Evolutionary conservation across 371 early-diverging fungal species (phyloP).

Genomic region (Mortierella polycephala): DNA sequence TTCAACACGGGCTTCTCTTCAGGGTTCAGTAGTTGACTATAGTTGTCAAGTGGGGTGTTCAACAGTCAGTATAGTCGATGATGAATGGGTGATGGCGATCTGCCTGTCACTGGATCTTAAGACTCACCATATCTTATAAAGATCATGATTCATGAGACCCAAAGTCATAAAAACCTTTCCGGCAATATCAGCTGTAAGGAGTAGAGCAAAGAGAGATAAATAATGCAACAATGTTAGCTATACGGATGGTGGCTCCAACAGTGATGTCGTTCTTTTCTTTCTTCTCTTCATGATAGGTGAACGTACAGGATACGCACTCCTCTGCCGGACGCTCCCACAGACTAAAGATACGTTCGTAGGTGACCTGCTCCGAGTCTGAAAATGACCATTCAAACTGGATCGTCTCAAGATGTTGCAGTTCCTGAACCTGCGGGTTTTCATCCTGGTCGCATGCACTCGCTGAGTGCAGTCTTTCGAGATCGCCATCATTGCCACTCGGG

Average conservation of each 20-base stretch:
- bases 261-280: too few relatives aligned
- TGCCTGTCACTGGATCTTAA: background rate
- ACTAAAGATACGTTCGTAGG: conserved; percentile 38
- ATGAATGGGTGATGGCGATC: too few relatives aligned
- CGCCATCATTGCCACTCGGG: background rate
- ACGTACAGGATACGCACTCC: conserved; percentile 43
- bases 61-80: too few relatives aligned
- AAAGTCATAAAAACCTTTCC: conserved; percentile 52
- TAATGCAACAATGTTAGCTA: background rate
- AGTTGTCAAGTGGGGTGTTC: background rate
- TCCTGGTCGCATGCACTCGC: background rate
- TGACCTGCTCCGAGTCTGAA: conserved; percentile 31
- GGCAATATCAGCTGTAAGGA: conserved; percentile 42
- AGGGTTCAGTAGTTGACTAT: conserved; percentile 40
- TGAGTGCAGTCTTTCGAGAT: background rate
- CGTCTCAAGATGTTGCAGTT: conserved; percentile 30
- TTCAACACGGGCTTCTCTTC: conserved; percentile 20
- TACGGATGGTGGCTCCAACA: too few relatives aligned
- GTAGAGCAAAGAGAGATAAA: background rate
- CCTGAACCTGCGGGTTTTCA: conserved; percentile 1
- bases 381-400: conserved; percentile 47
- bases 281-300: too few relatives aligned
- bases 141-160: conserved; percentile 19
- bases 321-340: conserved; percentile 51
- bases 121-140: conserved; percentile 27